phyloP scores from a whole-genome alignment of 2,329 filamentous ascomycete genomes.

The Calonectria pteridis region DNA sequence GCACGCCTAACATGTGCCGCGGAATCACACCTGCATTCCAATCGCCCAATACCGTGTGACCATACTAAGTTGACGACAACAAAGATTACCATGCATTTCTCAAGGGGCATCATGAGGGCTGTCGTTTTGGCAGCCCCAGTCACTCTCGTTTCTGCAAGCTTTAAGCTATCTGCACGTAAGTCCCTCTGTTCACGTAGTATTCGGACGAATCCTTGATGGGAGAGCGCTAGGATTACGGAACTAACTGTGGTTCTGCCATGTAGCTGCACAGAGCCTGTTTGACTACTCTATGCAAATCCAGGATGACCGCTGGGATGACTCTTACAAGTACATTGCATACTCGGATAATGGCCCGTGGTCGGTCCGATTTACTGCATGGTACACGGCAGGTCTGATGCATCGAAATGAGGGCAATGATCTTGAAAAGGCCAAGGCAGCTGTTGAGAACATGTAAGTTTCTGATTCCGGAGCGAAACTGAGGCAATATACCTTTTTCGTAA shows the following conservation, averaged over 20 bases:
- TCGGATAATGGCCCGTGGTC: constrained; percentile 57
- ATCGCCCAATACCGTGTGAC: background rate
- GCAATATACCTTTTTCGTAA: background rate
- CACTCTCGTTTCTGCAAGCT: background rate
- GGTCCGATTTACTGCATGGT: constrained; percentile 58
- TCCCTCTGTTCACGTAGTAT: background rate
- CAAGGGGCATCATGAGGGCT: background rate
- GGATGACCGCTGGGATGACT: constrained; percentile 55
- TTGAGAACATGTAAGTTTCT: constrained; percentile 49
- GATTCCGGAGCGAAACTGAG: background rate
- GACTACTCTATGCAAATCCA: constrained; percentile 55
- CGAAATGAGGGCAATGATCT: constrained; percentile 52
- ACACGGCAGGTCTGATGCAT: constrained; percentile 52
- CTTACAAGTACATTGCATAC: constrained; percentile 58
- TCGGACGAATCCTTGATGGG: background rate
- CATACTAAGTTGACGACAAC: background rate
- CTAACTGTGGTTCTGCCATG: background rate
- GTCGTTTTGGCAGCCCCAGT: background rate
- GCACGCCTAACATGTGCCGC: background rate
- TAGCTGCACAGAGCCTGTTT: constrained; percentile 53
- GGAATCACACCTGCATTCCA: too few relatives aligned
- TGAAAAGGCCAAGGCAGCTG: constrained; percentile 50
- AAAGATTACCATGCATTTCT: background rate
- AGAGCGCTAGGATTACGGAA: background rate
- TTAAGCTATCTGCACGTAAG: constrained; percentile 11